Evolutionary conservation across 2,329 filamentous ascomycete genomes (phyloP).

Genomic region (Fusarium goolgardi): DNA sequence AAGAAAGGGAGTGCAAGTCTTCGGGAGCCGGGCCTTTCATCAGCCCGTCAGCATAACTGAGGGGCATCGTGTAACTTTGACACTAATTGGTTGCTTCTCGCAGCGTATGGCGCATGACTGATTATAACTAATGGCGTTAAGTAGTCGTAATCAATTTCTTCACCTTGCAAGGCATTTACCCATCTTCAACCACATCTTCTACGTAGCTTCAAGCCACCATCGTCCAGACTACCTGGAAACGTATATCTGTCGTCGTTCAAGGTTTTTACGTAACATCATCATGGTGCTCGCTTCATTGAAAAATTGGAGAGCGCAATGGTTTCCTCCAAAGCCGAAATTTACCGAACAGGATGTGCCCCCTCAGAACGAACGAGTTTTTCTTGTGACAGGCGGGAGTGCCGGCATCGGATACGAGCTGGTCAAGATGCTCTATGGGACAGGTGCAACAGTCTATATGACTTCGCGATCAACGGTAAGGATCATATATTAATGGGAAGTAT

Average conservation of each 20-base stretch:
- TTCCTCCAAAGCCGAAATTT: neutral
- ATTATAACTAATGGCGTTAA: neutral
- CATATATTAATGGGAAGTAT: fast-evolving
- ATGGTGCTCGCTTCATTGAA: neutral
- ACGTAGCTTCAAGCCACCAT: neutral
- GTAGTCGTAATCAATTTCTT: neutral
- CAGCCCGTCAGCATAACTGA: neutral
- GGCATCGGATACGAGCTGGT: neutral
- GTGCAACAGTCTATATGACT: neutral
- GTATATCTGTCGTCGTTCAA: neutral
- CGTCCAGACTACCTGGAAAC: neutral
- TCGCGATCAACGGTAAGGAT: neutral
- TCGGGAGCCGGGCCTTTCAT: neutral
- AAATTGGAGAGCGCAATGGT: neutral
- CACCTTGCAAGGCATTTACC: neutral
- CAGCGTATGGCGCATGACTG: neutral
- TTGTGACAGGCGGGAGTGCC: neutral
- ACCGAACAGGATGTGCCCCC: neutral
- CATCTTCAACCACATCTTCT: neutral
- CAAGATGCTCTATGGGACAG: neutral
- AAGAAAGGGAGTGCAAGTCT: neutral
- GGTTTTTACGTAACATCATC: neutral
- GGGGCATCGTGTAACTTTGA: neutral
- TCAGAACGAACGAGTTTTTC: neutral
- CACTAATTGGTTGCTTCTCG: neutral